Evolutionary conservation across 495 filamentous ascomycete species (phyloP), one percentile per base, ranked within the genome.

Genomic region (Trichoderma virens): DNA sequence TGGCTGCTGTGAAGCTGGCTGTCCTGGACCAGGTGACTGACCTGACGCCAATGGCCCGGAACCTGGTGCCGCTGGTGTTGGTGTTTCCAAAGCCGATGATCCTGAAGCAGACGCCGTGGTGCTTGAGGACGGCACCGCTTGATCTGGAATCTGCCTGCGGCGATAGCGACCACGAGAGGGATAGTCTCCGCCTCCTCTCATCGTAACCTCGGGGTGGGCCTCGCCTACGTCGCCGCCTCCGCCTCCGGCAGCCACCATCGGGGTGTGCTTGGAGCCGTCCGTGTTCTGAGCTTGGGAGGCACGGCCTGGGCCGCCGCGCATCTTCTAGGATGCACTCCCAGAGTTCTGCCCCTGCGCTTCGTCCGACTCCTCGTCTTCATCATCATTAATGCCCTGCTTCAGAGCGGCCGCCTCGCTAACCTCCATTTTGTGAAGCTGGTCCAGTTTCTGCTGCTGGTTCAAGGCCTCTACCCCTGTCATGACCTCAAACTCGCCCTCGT

Each of bases 381-480:
- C 70, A 14, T 68, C 30, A 20, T 67, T 61, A 16, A 74, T 72
- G 6, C 51, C 51, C 13, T 56, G 51, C 25, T 71, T 65, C 25
- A 85, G 68, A 7, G 79, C 80, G 13, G 76, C 77, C 8, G 82
- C 82, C 63, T 85, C 82, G 43, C 77, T 78, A 18, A 76, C 71
- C 66, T 85, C 82, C 81, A 85, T 85, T 63, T 73, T 78, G 64
- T 83, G 82, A 25, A 85, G 74, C 43, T 76, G 77, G 64, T 80
- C 68, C 6, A 43, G 34, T 75, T 82, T 82, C 69, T 76, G 75
- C 64, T 76, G 71, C 38, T 67, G 66, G 39, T 77, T 70, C 18
- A 72, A 66, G 16, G 61, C 66, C 64, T 78, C 67, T 32, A 73
- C 64, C 23, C 73, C 78, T 2, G 79, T 65, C 9, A 74, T 70